Evolutionary conservation across 2,329 filamentous ascomycete genomes (phyloP), one percentile per base, ranked within the genome.

Genomic region (Coniochaeta prunicola): DNA sequence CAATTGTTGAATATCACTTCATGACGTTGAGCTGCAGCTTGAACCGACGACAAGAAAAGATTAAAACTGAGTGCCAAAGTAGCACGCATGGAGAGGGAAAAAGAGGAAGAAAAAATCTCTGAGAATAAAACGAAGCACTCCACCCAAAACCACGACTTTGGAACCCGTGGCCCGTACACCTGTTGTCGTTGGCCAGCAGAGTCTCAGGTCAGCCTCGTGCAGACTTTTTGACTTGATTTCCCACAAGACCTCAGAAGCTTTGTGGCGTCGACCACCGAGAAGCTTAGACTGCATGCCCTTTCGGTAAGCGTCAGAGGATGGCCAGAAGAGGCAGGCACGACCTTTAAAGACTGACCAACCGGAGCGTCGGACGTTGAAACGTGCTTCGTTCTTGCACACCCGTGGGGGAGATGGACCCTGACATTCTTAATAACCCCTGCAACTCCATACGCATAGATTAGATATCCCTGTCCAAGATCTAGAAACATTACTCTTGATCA

Each of bases 381-480:
- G 53, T 55, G 53, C 30, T 28, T 36, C 30, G 17, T 28, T 24
- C n/a, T 34, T 55, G 53, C 33, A 55, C n/a, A 34, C 24, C 36
- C 53, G 53, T 55, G 53, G 53, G 53, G 53, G 53, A 33, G 30
- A 19, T 45, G 30, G 19, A 55, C 33, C 53, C 53, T 55, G 24
- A n/a, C 26, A 17, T 6, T 24, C 6, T 50, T 17, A 2, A 15
- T 17, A 50, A n/a, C 45, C 45, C 45, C 21, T 50, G 45, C 45
- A 3, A 17, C 45, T 30, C 45, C 45, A 50, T 26, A 17, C 45
- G 30, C 45, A 50, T 30, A 2, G 21, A 6, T 9, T 28, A 10
- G 45, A 50, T 13, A 50, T 50, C 45, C 45, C 9, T 50, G 45
- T 50, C 26, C 45, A 33, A 4, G 12, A 45, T 45, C 13, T 45